These are phyloP conservation scores for Leptographium wingfieldii DNA, from an alignment of 2,329 filamentous ascomycete genomes.

Conservation along the genomic window DNA sequence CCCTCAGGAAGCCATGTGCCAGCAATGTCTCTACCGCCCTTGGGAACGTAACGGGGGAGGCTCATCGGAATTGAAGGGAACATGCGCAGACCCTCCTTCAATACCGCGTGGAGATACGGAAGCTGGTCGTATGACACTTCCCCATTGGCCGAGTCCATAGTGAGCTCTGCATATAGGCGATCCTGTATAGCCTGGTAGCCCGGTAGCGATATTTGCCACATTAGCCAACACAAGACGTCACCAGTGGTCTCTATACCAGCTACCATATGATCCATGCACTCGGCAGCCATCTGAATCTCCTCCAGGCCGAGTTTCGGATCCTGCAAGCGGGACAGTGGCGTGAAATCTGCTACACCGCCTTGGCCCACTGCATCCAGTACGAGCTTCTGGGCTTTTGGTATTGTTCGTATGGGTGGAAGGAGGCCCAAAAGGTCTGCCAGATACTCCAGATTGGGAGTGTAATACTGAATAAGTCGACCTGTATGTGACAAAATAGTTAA, in stretches of 20 bases:
- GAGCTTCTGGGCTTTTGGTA: neutral
- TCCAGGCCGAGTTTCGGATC: conserved; percentile 28
- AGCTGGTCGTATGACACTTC: conserved; percentile 34
- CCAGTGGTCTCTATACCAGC: conserved; percentile 62
- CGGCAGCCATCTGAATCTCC: conserved; percentile 45
- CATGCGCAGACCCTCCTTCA: conserved; percentile 48
- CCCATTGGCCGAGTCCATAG: conserved; percentile 7
- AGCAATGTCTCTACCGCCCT: conserved; percentile 37
- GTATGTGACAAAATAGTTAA: too few species aligned
- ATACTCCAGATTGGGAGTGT: neutral
- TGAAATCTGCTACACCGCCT: conserved; percentile 35
- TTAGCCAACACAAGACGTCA: conserved; percentile 57
- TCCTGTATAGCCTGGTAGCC: conserved; percentile 36
- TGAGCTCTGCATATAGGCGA: conserved; percentile 39
- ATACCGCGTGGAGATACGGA: conserved; percentile 47
- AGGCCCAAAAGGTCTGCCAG: neutral
- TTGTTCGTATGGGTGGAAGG: neutral
- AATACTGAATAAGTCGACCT: neutral
- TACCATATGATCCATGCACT: conserved; percentile 59
- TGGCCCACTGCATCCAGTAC: neutral
- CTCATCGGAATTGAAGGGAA: conserved; percentile 55
- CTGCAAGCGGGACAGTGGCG: conserved; percentile 44
- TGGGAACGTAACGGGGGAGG: conserved; percentile 43
- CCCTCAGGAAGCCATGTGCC: conserved; percentile 37
- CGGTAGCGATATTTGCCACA: conserved; percentile 56